phyloP scores from a whole-genome alignment of 2,329 filamentous ascomycete genomes.

The Diaporthe helianthi region DNA sequence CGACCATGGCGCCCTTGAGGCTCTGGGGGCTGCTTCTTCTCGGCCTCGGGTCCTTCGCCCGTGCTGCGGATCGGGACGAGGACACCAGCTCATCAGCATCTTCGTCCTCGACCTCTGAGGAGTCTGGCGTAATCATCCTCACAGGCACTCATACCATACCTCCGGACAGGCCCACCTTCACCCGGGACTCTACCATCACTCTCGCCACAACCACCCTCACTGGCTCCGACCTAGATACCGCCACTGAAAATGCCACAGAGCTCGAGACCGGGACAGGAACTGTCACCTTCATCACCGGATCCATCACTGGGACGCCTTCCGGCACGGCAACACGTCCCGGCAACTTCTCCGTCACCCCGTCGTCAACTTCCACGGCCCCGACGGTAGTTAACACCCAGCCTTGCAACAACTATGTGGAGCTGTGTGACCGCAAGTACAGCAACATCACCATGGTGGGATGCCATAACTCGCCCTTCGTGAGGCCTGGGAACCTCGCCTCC shows the following conservation, averaged over 20 bases:
- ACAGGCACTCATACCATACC: constrained; percentile 43
- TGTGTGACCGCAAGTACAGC: constrained; percentile 78
- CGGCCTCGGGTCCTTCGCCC: constrained; percentile 25
- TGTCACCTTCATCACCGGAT: constrained; percentile 54
- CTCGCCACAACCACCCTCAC: constrained; percentile 44
- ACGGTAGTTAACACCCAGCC: constrained; percentile 73
- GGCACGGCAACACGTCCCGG: constrained; percentile 41
- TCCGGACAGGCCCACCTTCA: constrained; percentile 48
- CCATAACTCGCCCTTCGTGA: constrained; percentile 83
- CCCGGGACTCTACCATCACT: constrained; percentile 49
- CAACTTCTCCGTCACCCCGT: constrained; percentile 51
- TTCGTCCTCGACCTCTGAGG: constrained; percentile 15
- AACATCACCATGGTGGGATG: constrained; percentile 81
- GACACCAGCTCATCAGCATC: not conserved
- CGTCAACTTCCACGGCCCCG: constrained; percentile 49
- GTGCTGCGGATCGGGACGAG: constrained; percentile 20
- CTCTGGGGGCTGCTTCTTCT: constrained; percentile 33
- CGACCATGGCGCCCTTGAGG: constrained; percentile 31
- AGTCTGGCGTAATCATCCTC: constrained; percentile 44
- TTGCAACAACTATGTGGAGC: constrained; percentile 81
- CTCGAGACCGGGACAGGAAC: constrained; percentile 41
- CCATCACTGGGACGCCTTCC: constrained; percentile 51
- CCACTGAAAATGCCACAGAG: constrained; percentile 43
- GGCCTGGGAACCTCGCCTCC: constrained; percentile 72
- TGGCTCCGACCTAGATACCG: constrained; percentile 34